phyloP scores from a whole-genome alignment of 257 asterid genomes.

The Solanum sitiens region DNA sequence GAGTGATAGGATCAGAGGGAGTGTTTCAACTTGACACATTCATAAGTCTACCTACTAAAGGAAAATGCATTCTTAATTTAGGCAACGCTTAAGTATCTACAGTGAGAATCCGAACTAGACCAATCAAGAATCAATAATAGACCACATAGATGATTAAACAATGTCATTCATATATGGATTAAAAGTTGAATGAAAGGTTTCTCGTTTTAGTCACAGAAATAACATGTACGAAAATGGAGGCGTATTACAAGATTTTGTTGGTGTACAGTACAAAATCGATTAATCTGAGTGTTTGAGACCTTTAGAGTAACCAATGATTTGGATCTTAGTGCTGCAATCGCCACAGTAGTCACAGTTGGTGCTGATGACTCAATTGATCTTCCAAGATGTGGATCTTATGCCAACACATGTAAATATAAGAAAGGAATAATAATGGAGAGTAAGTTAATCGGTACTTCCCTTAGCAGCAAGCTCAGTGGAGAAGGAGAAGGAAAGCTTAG shows the following conservation, averaged over 20 bases:
- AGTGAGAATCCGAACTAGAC: not conserved
- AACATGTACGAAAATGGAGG: not conserved
- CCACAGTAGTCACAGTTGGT: not conserved
- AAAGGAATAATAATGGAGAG: not conserved
- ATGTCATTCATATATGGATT: not conserved
- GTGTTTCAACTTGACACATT: too few relatives aligned
- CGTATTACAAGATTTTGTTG: not conserved
- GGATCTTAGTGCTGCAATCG: not conserved
- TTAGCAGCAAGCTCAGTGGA: not conserved
- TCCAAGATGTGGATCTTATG: not conserved
- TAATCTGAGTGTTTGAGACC: not conserved
- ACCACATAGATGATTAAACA: not conserved
- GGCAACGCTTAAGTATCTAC: not conserved
- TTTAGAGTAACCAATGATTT: not conserved
- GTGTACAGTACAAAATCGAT: not conserved
- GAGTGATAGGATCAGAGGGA: too few relatives aligned
- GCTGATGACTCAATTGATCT: not conserved
- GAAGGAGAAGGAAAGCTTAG: not conserved
- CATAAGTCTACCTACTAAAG: not conserved
- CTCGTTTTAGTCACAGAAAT: not conserved
- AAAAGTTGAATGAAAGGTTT: too few relatives aligned
- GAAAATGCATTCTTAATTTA: not conserved
- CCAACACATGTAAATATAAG: not conserved
- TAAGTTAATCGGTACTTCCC: not conserved
- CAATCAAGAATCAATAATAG: not conserved